Percentiles rank a stretch among this genome's conserved stretches.
These are phyloP conservation scores for Spongiforma sp. DNA, from an alignment of 1,284 basidiomycete genomes.

Conservation along the genomic window DNA sequence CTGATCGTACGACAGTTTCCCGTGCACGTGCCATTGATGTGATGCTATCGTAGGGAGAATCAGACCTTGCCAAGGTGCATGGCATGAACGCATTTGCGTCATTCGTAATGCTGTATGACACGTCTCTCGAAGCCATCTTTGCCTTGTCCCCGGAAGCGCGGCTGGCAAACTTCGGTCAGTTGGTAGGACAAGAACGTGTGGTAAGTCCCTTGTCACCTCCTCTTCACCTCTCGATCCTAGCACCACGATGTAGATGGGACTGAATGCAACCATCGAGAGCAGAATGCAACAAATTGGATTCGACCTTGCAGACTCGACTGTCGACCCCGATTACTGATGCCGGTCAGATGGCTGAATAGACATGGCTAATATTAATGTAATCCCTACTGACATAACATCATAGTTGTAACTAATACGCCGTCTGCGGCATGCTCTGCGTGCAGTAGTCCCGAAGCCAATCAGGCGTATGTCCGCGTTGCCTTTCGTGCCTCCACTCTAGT, in stretches of 20 bases:
- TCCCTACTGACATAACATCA: slow-evolving; percentile 33
- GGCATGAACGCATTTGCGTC: slow-evolving; percentile 75
- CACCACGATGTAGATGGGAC: slow-evolving; percentile 28
- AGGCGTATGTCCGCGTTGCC: slow-evolving; percentile 16
- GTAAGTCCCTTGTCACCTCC: slow-evolving; percentile 45
- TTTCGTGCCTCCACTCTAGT: slow-evolving; percentile 11
- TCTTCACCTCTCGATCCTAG: slow-evolving; percentile 12
- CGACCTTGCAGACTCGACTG: slow-evolving; percentile 13
- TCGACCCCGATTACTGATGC: slow-evolving; percentile 20
- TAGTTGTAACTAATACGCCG: slow-evolving; percentile 33
- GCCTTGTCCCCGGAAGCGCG: slow-evolving; percentile 54
- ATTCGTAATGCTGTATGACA: slow-evolving; percentile 61
- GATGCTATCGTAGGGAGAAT: slow-evolving; percentile 53
- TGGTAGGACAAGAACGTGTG: slow-evolving; percentile 58
- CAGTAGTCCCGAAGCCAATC: slow-evolving; percentile 26
- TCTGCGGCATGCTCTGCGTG: slow-evolving; percentile 20
- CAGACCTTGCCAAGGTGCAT: slow-evolving; percentile 51
- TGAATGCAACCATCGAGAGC: slow-evolving; percentile 47
- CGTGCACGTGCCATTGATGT: slow-evolving; percentile 18
- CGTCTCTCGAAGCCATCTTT: slow-evolving; percentile 59
- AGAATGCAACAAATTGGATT: slow-evolving; percentile 39
- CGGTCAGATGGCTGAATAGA: slow-evolving; percentile 8
- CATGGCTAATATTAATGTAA: slow-evolving; percentile 35
- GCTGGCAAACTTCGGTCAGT: slow-evolving; percentile 46
- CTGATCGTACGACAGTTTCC: slow-evolving; percentile 7